These are phyloP conservation scores for Nothopassalora personata DNA, from an alignment of 2,329 filamentous ascomycete species.

Conservation along the genomic window DNA sequence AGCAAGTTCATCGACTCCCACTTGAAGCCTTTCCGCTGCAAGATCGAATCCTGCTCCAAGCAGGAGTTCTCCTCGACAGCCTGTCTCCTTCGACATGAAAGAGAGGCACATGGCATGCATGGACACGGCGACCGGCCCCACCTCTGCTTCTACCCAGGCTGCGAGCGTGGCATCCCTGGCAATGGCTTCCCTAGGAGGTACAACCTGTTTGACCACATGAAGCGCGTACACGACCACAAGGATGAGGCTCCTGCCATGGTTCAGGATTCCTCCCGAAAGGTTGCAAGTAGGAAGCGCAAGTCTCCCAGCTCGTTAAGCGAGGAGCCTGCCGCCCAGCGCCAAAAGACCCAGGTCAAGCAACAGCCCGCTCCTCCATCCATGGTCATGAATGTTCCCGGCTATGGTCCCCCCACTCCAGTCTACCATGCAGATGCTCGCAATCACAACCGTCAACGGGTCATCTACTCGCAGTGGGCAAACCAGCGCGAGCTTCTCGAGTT, in stretches of 20 bases:
- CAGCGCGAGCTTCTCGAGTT: conserved; percentile 22
- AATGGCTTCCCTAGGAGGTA: conserved; percentile 92
- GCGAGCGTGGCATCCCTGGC: conserved; percentile 73
- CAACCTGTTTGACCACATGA: conserved; percentile 97
- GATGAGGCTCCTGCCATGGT: conserved; percentile 18
- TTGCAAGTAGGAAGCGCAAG: conserved; percentile 28
- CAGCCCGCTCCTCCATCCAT: conserved; percentile 10
- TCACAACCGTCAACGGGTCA: conserved; percentile 12
- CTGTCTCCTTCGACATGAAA: conserved; percentile 88
- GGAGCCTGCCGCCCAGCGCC: conserved; percentile 19
- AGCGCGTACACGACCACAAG: conserved; percentile 71
- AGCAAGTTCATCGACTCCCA: conserved; percentile 98
- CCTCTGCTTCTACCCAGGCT: conserved; percentile 80
- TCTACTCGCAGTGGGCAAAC: conserved; percentile 26
- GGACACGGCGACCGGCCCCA: conserved; percentile 91
- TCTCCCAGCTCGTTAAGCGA: conserved; percentile 16
- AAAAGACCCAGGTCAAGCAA: conserved; percentile 10
- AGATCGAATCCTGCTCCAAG: conserved; percentile 74
- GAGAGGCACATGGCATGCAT: conserved; percentile 92
- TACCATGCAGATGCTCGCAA: conserved; percentile 7
- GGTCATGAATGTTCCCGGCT: conserved; percentile 4
- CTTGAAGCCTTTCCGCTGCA: conserved; percentile 93
- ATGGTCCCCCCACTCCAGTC: conserved; percentile 3
- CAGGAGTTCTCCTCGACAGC: conserved; percentile 92
- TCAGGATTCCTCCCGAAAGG: conserved; percentile 16